Percentiles rank a stretch among this genome's conserved stretches.
Conservation (phyloP, 1,284 basidiomycete genomes). For the Sanghuangporus sanghuang region DNA sequence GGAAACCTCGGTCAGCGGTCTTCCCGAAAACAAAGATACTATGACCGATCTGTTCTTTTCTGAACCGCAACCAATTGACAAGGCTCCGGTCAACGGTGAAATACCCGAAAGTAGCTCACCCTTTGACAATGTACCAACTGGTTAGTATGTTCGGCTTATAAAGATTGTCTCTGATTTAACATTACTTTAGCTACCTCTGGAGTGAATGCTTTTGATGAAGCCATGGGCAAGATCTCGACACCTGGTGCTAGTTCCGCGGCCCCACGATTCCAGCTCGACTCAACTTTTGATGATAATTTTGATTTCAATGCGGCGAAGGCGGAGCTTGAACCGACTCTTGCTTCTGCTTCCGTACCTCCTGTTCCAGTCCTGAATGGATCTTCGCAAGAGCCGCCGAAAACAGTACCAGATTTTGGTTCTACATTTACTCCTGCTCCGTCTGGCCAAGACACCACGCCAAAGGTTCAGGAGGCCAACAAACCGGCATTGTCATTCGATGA, state of each 20-base stretch:
- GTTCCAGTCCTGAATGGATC: slow-evolving; percentile 2
- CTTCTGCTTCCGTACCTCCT: slow-evolving; percentile 18
- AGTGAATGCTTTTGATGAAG: slow-evolving; percentile 70
- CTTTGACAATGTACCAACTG: slow-evolving; percentile 1
- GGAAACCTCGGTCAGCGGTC: slow-evolving; percentile 29
- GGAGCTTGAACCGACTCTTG: slow-evolving; percentile 25
- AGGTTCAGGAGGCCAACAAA: slow-evolving; percentile 14
- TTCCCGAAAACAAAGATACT: slow-evolving; percentile 5
- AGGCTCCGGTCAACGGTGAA: background rate
- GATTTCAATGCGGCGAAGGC: slow-evolving; percentile 64
- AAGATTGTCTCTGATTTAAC: background rate
- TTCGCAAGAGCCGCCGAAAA: background rate
- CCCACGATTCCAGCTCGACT: slow-evolving; percentile 56
- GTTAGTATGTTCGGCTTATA: background rate
- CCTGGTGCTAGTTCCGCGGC: slow-evolving; percentile 30
- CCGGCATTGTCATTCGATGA: slow-evolving; percentile 37
- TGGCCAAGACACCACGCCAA: background rate
- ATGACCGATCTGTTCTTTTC: slow-evolving; percentile 12
- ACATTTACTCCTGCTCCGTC: slow-evolving; percentile 19
- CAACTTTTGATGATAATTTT: slow-evolving; percentile 83
- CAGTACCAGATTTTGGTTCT: slow-evolving; percentile 4
- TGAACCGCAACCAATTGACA: background rate
- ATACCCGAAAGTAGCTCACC: background rate
- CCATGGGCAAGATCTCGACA: slow-evolving; percentile 50
- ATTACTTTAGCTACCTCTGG: slow-evolving; percentile 30